Conservation (phyloP, 2,329 filamentous ascomycete species). For the Hymenoscyphus occultus region DNA sequence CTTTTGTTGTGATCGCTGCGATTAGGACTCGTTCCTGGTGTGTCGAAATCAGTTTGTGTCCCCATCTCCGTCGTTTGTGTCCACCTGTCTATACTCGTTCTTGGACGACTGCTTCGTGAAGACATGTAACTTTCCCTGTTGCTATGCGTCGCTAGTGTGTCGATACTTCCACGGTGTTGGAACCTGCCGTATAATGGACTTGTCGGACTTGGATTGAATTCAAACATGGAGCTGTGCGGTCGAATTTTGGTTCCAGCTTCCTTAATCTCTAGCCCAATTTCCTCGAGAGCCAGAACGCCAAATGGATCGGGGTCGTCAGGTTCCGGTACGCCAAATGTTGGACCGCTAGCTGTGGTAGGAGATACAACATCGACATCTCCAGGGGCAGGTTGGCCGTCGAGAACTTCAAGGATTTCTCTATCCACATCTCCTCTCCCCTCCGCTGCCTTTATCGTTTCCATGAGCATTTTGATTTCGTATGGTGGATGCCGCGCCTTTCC, state of each 20-base stretch:
- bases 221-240: slow-evolving; percentile 76
- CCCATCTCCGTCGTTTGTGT: slow-evolving; percentile 66
- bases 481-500: slow-evolving; percentile 34
- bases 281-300: slow-evolving; percentile 85
- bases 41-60: slow-evolving; percentile 59
- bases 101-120: slow-evolving; percentile 49
- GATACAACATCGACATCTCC: slow-evolving; percentile 63
- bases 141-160: slow-evolving; percentile 59
- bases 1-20: slow-evolving; percentile 42
- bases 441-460: slow-evolving; percentile 80
- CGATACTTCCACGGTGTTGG: slow-evolving; percentile 59
- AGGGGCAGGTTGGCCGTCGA: slow-evolving; percentile 67
- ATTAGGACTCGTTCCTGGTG: slow-evolving; percentile 54
- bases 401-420: slow-evolving; percentile 58
- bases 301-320: slow-evolving; percentile 85
- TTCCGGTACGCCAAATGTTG: slow-evolving; percentile 74
- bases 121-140: slow-evolving; percentile 75
- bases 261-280: slow-evolving; percentile 82
- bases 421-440: slow-evolving; percentile 80
- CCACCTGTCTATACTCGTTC: slow-evolving; percentile 54
- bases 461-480: slow-evolving; percentile 42
- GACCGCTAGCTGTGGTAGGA: slow-evolving; percentile 37
- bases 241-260: slow-evolving; percentile 79
- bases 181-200: slow-evolving; percentile 65
- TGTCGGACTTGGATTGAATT: slow-evolving; percentile 72